A percentile compares a stretch with the other conserved stretches of the same genome.
Evolutionary conservation across 768 basidiomycete species (phyloP).

Genomic region (Mycena floridula): DNA sequence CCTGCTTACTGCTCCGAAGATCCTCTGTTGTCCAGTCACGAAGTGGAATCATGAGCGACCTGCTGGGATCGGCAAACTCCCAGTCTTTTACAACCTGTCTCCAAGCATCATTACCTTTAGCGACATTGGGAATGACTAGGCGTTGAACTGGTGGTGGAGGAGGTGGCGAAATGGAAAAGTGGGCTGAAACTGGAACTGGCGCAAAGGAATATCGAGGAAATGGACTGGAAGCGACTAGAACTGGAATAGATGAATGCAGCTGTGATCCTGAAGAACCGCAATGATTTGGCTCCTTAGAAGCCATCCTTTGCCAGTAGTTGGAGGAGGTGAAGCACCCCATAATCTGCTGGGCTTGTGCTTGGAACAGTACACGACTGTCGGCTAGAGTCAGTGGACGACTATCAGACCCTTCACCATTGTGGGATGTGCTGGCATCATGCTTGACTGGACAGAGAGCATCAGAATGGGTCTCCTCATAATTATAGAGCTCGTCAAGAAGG

Average conservation of each 20-base stretch:
- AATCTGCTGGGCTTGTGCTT: not conserved
- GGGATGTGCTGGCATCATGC: not conserved
- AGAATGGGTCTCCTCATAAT: not conserved
- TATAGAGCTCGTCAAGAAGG: slow-evolving; percentile 15
- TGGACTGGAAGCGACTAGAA: not conserved
- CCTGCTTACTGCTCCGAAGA: not conserved
- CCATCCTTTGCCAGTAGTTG: not conserved
- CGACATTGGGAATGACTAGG: not conserved
- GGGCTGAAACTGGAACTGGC: not conserved
- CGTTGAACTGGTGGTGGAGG: not conserved
- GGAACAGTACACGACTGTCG: not conserved
- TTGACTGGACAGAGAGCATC: slow-evolving; percentile 1
- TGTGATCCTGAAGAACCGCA: not conserved
- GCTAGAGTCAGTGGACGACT: not conserved
- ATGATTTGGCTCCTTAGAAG: not conserved
- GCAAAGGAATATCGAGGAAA: not conserved
- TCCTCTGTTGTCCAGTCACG: slow-evolving; percentile 6
- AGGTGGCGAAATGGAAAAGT: not conserved
- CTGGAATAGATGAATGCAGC: not conserved
- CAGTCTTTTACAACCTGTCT: slow-evolving; percentile 5
- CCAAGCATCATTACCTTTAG: slow-evolving; percentile 2
- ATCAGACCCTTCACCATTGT: not conserved
- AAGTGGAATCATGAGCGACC: not conserved
- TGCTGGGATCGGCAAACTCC: not conserved
- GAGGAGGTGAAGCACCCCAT: not conserved